Evolutionary conservation across 2,329 filamentous ascomycete genomes (phyloP).

Genomic region (Phoma sp.): DNA sequence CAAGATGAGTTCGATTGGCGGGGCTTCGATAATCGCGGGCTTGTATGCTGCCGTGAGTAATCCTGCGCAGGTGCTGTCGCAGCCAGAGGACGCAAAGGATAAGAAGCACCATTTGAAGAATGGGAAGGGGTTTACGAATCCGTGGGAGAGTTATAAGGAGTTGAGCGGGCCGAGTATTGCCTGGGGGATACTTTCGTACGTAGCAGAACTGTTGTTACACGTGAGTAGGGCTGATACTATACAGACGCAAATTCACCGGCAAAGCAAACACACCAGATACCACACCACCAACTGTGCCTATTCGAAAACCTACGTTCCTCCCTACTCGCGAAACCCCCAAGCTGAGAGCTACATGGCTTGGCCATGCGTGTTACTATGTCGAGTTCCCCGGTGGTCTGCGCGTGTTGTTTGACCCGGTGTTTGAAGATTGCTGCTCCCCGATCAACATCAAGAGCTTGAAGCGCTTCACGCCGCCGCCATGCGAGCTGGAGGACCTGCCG

Average conservation of each 20-base stretch:
- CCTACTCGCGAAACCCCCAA: slow-evolving; percentile 63
- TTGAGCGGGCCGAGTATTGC: slow-evolving; percentile 44
- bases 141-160: slow-evolving; percentile 62
- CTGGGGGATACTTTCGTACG: slow-evolving; percentile 50
- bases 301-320: slow-evolving; percentile 73
- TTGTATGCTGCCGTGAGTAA: slow-evolving; percentile 53
- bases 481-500: slow-evolving; percentile 79
- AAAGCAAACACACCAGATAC: slow-evolving; percentile 66
- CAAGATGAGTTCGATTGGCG: slow-evolving; percentile 44
- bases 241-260: slow-evolving; percentile 58
- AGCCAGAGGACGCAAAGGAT: slow-evolving; percentile 55
- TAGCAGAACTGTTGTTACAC: not conserved
- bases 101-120: slow-evolving; percentile 61
- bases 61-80: slow-evolving; percentile 48
- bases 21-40: slow-evolving; percentile 33
- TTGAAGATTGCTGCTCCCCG: slow-evolving; percentile 85
- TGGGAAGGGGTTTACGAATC: slow-evolving; percentile 64
- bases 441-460: slow-evolving; percentile 74
- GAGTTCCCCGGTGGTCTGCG: slow-evolving; percentile 87
- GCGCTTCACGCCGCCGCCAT: slow-evolving; percentile 80
- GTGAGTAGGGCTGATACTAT: too few species aligned
- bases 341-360: slow-evolving; percentile 90
- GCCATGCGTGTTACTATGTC: slow-evolving; percentile 91
- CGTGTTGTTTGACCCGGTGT: slow-evolving; percentile 92
- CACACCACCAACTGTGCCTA: slow-evolving; percentile 69